These are phyloP conservation scores for Copromyces sp. DNA, from an alignment of 495 filamentous ascomycete species.

Conservation along the genomic window DNA sequence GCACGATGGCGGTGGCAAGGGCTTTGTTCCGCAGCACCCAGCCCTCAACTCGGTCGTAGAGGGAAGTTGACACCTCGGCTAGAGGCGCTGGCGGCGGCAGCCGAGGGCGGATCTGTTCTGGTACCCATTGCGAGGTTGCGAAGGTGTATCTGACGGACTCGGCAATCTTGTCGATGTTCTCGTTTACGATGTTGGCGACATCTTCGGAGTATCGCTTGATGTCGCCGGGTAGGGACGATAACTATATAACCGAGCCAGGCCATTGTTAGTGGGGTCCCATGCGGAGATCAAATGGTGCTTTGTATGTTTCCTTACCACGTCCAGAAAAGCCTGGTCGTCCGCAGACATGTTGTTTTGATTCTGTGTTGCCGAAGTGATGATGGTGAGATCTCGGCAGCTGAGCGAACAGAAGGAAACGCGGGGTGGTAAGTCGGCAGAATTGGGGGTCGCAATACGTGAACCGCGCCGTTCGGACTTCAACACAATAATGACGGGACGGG, in stretches of 20 bases:
- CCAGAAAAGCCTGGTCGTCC: constrained; percentile 53
- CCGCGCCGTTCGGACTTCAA: neutral
- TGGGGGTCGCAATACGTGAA: neutral
- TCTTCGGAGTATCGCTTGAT: constrained; percentile 53
- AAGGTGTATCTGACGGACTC: constrained; percentile 50
- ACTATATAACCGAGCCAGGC: constrained; percentile 30
- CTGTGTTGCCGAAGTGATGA: neutral
- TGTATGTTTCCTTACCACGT: constrained; percentile 37
- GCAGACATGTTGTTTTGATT: constrained; percentile 38
- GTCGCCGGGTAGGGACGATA: constrained; percentile 62
- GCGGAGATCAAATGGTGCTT: neutral
- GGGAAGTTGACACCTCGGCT: constrained; percentile 22
- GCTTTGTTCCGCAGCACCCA: constrained; percentile 66
- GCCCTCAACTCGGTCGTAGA: constrained; percentile 30
- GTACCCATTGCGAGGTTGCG: constrained; percentile 57
- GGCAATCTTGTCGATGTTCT: constrained; percentile 61
- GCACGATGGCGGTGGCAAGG: constrained; percentile 54
- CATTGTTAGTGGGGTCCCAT: neutral
- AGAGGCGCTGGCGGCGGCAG: constrained; percentile 35
- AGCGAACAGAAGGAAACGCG: neutral
- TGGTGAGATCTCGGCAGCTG: neutral
- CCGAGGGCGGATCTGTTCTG: constrained; percentile 53
- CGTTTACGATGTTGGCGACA: constrained; percentile 68
- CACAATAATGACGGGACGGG: neutral
- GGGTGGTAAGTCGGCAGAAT: neutral